A percentile compares a stretch with the other conserved stretches of the same genome.
Conservation (phyloP, 2,329 filamentous ascomycete genomes). For the Trichoderma oligosporum region DNA sequence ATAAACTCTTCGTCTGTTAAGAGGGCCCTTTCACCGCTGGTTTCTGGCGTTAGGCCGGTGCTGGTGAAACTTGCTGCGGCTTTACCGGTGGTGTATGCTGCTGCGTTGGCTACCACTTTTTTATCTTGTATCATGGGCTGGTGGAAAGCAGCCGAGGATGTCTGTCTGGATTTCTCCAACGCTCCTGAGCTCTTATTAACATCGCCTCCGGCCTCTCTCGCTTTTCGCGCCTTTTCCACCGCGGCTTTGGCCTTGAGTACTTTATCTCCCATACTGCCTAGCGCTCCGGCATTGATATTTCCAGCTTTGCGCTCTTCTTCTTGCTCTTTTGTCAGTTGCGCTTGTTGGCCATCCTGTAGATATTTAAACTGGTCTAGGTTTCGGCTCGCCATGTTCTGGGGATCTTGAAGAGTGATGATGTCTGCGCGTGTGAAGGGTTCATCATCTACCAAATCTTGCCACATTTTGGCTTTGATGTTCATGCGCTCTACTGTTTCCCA, state of each 20-base stretch:
- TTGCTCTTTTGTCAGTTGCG: slow-evolving; percentile 65
- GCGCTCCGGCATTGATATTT: slow-evolving; percentile 72
- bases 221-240: slow-evolving; percentile 81
- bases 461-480: slow-evolving; percentile 96
- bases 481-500: slow-evolving; percentile 93
- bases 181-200: slow-evolving; percentile 51
- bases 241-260: slow-evolving; percentile 88
- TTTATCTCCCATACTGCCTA: slow-evolving; percentile 76
- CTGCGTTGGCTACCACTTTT: slow-evolving; percentile 74
- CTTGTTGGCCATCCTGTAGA: slow-evolving; percentile 73
- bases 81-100: slow-evolving; percentile 82
- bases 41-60: slow-evolving; percentile 89
- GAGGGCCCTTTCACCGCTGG: slow-evolving; percentile 78
- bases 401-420: slow-evolving; percentile 94
- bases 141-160: slow-evolving; percentile 26
- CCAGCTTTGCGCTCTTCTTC: slow-evolving; percentile 61
- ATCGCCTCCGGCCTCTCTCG: slow-evolving; percentile 59
- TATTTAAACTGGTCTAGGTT: slow-evolving; percentile 88
- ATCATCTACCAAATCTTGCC: slow-evolving; percentile 86
- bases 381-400: slow-evolving; percentile 78
- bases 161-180: slow-evolving; percentile 31
- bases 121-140: slow-evolving; percentile 49
- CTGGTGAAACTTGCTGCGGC: slow-evolving; percentile 94
- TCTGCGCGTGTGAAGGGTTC: slow-evolving; percentile 82
- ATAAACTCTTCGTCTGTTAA: slow-evolving; percentile 95